Evolutionary conservation across 495 filamentous ascomycete species (phyloP), one percentile per base, ranked within the genome.

Genomic region (Penicillium turbatum): DNA sequence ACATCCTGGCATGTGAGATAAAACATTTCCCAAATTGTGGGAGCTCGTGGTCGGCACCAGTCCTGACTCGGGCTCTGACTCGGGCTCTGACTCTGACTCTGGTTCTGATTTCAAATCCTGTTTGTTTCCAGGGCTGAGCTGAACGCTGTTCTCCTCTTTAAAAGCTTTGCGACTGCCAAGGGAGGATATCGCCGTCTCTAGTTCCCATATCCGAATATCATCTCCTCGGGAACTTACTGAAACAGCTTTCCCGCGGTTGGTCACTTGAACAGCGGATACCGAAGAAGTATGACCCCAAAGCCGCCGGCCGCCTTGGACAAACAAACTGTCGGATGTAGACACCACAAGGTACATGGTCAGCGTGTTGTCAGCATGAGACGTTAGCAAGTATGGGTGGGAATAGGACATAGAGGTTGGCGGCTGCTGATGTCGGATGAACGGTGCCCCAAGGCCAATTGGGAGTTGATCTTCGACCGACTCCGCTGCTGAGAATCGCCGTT

Each of bases 261-360:
- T 92, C 38, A 98, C 88, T 54, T 96, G 85, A 21, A 88, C 92
- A 11, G 86, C 83, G 35, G 86, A 87, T 12, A 98, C 88, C 1
- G 89, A 89, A 1, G 92, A 95, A 0, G 93, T 97, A 61, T 98
- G 93, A 15, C 93, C 93, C 87, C 89, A 97, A 8, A 98, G 80
- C 21, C 87, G 78, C 42, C 82, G 89, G 13, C 89, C 90, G 1
- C 81, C 72, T 19, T 86, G 83, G 37, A 98, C 86, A 13, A 78
- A 81, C 7, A 97, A 76, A 1, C 75, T 71, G 0, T 79, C 71
- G 4, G 82, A 71, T 7, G 80, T 87, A 1, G 91, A 96, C 34
- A 80, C 89, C 60, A 92, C 87, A 34, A 95, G 78, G 60, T 93
- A 89, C 54, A 96, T 77, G 0, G 90, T 88, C 46, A 98, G 75